phyloP scores from a whole-genome alignment of 768 basidiomycete species.

The Strobilomyces echinocephalus region DNA sequence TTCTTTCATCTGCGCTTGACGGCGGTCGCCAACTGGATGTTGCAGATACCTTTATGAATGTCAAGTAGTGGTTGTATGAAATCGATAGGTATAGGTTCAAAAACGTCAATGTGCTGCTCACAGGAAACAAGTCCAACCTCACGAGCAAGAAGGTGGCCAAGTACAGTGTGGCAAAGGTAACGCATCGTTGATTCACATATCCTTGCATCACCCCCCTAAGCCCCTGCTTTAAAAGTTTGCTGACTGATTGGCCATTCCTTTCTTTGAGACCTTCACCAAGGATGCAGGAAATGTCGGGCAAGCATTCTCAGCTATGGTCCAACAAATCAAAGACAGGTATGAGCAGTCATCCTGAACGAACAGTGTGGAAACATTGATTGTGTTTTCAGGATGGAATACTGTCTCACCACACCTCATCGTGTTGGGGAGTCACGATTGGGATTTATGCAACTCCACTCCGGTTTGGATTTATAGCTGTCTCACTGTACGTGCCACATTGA shows the following conservation, averaged over 20 bases:
- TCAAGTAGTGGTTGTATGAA: constrained; percentile 93
- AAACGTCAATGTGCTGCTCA: constrained; percentile 96
- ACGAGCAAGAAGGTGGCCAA: constrained; percentile 95
- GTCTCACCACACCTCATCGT: too few relatives aligned
- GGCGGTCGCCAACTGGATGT: constrained; percentile 4
- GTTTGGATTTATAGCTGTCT: too few relatives aligned
- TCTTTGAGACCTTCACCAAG: constrained; percentile 99
- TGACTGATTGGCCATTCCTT: constrained; percentile 88
- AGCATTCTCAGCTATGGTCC: constrained; percentile 98
- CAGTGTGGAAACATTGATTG: background rate
- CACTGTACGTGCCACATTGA: too few relatives aligned
- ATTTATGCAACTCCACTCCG: too few relatives aligned
- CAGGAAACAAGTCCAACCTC: constrained; percentile 98
- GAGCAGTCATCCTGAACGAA: constrained; percentile 13
- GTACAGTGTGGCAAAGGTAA: constrained; percentile 80
- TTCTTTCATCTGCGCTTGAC: background rate
- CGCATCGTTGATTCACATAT: constrained; percentile 1
- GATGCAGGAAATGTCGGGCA: constrained; percentile 98
- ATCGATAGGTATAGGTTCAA: constrained; percentile 96
- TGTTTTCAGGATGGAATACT: constrained; percentile 69
- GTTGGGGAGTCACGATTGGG: too few relatives aligned
- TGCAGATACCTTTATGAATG: constrained; percentile 87
- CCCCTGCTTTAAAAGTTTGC: constrained; percentile 75
- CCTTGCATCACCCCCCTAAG: constrained; percentile 1
- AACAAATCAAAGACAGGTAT: constrained; percentile 93